Evolutionary conservation across 768 basidiomycete species (phyloP), one percentile per base, ranked within the genome.

Genomic region (Chalciporus chontae): DNA sequence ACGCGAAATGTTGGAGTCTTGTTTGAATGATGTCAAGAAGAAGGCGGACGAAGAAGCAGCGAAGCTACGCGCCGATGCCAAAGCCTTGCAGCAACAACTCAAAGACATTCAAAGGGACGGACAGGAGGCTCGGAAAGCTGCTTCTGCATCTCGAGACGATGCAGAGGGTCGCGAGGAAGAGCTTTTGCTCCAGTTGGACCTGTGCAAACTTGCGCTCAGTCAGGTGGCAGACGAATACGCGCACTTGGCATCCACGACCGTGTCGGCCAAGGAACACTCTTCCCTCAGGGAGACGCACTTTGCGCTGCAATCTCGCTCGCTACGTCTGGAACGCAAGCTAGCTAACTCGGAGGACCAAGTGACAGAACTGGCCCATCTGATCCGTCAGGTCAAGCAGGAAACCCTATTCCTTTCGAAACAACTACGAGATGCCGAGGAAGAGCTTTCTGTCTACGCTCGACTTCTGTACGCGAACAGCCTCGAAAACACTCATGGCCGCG

Each of bases 291-390:
- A 70, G 27, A 70, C 75, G 24, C 65, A 76, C 50, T 47, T 66
- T 2, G 54, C 63, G 4, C 52, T 75, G 26, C 75, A 75, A 47
- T 54, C 78, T 9, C 75, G 71, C 8, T 66, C 71, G 21, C 64
- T 73, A 23, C 80, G 85, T 24, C 68, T 87, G 11, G 80, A 85
- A 56, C 80, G 87, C 51, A 87, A 84, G 63, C 70, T 87, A 13
- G 79, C 78, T 36, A 85, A 84, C 58, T 73, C 84, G 5, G 82
- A 87, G 48, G 80, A 69, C 15, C 85, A 89, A 60, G 83, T 85
- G 18, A 64, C 71, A 11, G 85, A 87, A 52, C 69, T 90, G 8
- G 80, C 80, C 1, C 69, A 78, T 51, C 75, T 89, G 37, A 72
- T 85, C 56, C 81, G 84, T 21, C 77, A 80, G 23, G 67, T 71